Evolutionary conservation across 139 green algal genomes (phyloP), one percentile per base, ranked within the genome.

Genomic region (Tetradesmus lagerheimii): DNA sequence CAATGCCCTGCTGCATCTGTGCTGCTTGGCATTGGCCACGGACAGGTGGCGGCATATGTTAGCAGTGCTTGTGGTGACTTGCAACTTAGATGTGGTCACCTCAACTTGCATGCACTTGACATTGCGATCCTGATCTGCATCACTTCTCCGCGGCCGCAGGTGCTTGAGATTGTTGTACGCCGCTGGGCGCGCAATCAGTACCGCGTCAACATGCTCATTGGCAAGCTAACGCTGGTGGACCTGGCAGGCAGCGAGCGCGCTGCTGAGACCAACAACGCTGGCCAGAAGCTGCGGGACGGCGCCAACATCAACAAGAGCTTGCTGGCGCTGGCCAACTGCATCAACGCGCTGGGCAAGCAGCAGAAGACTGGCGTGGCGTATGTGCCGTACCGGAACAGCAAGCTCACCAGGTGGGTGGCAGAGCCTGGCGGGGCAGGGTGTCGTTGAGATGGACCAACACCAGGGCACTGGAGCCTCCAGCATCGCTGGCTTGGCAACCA

Each of bases 251-350:
- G 83, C 43, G 94, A 97, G 87, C 92, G 94, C 0, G 94, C 93
- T 14, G 92, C 94, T 83, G 85, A 78, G 91, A 97, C 95, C 66
- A 95, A 96, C 89, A 97, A 97, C 53, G 88, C 89, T 0, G 96
- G 96, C 0, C 92, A 96, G 90, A 95, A 97, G 86, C 90, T 98
- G 45, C 90, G 94, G 29, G 96, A 98, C 78, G 96, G 95, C 41
- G 94, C 95, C 37, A 96, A 97, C 92, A 98, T 98, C 91, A 98
- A 98, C 92, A 91, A 95, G 25, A 96, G 93, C 9, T 90, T 99
- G 71, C 92, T 98, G 34, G 95, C 97, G 6, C 96, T 99, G 3
- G 95, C 95, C 45, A 98, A 98, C 93, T 98, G 95, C 94, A 98
- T 99, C 92, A 97, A 97, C 84, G 96, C 96, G 23, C 88, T 98